These are phyloP conservation scores for Saccharomyces hybrid DNA, from an alignment of 1,139 yeast genomes.

Conservation along the genomic window DNA sequence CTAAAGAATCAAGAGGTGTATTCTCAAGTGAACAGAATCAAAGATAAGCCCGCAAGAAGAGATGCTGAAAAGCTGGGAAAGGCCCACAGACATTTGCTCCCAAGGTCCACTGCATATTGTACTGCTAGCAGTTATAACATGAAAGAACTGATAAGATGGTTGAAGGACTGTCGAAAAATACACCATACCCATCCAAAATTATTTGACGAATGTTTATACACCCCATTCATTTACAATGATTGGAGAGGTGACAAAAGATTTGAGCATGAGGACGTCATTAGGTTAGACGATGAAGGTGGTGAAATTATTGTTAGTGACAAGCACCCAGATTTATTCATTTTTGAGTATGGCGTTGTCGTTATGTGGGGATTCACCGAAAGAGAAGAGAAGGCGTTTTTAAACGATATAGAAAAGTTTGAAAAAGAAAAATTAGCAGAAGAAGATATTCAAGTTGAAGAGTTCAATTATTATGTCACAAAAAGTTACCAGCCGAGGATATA, in stretches of 20 bases:
- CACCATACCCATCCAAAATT: slow-evolving; percentile 78
- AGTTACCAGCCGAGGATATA: slow-evolving; percentile 92
- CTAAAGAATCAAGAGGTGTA: slow-evolving; percentile 52
- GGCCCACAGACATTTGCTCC: slow-evolving; percentile 73
- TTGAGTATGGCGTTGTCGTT: slow-evolving; percentile 91
- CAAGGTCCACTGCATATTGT: slow-evolving; percentile 93
- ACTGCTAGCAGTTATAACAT: slow-evolving; percentile 88
- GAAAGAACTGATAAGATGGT: slow-evolving; percentile 80
- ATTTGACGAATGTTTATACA: slow-evolving; percentile 88
- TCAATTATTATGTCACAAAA: slow-evolving; percentile 86
- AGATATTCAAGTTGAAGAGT: slow-evolving; percentile 89
- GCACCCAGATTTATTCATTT: slow-evolving; percentile 71
- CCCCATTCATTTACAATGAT: slow-evolving; percentile 79
- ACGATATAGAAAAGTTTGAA: slow-evolving; percentile 81
- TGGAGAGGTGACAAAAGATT: slow-evolving; percentile 53
- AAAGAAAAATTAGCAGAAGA: slow-evolving; percentile 83
- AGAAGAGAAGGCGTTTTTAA: slow-evolving; percentile 77
- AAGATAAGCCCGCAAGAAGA: slow-evolving; percentile 84
- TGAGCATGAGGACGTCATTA: slow-evolving; percentile 43
- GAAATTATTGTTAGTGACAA: slow-evolving; percentile 75
- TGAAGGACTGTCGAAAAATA: slow-evolving; percentile 65
- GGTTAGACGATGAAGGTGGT: slow-evolving; percentile 90
- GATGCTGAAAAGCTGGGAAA: slow-evolving; percentile 94
- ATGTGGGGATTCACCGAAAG: slow-evolving; percentile 88
- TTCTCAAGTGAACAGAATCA: slow-evolving; percentile 76